A percentile compares a stretch with the other conserved stretches of the same genome.
These are phyloP conservation scores for Uncinocarpus reesii DNA, from an alignment of 2,329 filamentous ascomycete species.

Conservation along the genomic window DNA sequence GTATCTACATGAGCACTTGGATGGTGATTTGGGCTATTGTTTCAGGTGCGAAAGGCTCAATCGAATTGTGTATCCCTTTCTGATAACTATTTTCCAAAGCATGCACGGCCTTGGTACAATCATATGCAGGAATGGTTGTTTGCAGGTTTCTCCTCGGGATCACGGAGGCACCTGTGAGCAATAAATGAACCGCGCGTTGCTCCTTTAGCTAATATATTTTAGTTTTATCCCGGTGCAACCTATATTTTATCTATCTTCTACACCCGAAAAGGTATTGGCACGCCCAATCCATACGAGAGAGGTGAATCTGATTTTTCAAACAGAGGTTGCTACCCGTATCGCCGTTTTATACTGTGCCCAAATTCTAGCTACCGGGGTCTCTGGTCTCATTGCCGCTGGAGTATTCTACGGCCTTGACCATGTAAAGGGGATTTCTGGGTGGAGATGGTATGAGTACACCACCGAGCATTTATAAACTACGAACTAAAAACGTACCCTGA, in stretches of 20 bases:
- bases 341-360: conserved; percentile 18
- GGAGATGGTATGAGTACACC: conserved; percentile 44
- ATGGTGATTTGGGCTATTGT: conserved; percentile 9
- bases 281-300: too few species aligned
- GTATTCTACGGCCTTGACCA: conserved; percentile 25
- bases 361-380: conserved; percentile 18
- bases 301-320: too few species aligned
- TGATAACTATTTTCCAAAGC: conserved; percentile 20
- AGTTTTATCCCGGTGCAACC: conserved; percentile 53
- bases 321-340: conserved; percentile 20
- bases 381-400: conserved; percentile 18
- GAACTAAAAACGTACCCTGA: background rate
- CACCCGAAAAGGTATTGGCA: conserved; percentile 48
- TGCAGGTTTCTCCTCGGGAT: conserved; percentile 19
- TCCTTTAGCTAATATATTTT: too few species aligned
- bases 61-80: background rate
- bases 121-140: conserved; percentile 35
- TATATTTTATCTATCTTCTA: conserved; percentile 59
- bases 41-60: conserved; percentile 6
- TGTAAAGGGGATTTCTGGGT: conserved; percentile 24
- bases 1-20: conserved; percentile 17
- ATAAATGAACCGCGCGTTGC: too few species aligned
- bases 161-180: conserved; percentile 18
- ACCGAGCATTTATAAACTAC: background rate
- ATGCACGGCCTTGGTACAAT: conserved; percentile 34